Evolutionary conservation across 2,329 filamentous ascomycete genomes (phyloP), one percentile per base, ranked within the genome.

Genomic region (Cladosporium cucumerinum): DNA sequence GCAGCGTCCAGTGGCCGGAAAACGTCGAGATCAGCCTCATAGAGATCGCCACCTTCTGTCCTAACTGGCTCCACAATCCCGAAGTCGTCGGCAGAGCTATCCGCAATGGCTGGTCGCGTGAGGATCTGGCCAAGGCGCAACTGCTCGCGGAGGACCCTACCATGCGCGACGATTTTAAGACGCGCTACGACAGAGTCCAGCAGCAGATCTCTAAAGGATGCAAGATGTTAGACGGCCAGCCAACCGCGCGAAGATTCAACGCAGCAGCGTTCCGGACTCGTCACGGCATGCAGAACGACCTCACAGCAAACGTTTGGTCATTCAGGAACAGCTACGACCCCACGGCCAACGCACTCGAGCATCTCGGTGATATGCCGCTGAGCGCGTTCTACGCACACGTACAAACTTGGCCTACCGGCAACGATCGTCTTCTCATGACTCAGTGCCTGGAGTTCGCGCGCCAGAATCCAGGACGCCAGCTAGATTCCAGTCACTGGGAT

Each of bases 401-500:
- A 2, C 51, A n/a, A 1, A 64, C 62, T 10, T 68, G 66, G 65
- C 68, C 68, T 8, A 58, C 51, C 5, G 65, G 65, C 2, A 51
- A 52, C 5, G 65, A 68, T 49, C 59, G 66, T n/a, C 34, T 68
- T 18, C 48, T 65, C 12, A 48, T 68, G 51, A 69, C 68, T 1
- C 48, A 61, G 51, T 69, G 65, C 30, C 49, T 68, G 23, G 68
- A 66, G 52, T 69, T 59, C 30, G 68, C 67, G 8, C 18, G 28
- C 7, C 26, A 36, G 46, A 34, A 67, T 43, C 64, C 54, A 5
- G 23, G 60, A 18, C 51, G 59, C 14, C 34, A 67, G 32, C 64
- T 69, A 10, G 65, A 67, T 52, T 65, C 68, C 14, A 61, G 59
- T 10, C 65, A 69, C 51, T 68, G 58, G 57, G 64, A 61, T 16